phyloP scores from a whole-genome alignment of 345 rosid genomes.

The Microcos paniculata region DNA sequence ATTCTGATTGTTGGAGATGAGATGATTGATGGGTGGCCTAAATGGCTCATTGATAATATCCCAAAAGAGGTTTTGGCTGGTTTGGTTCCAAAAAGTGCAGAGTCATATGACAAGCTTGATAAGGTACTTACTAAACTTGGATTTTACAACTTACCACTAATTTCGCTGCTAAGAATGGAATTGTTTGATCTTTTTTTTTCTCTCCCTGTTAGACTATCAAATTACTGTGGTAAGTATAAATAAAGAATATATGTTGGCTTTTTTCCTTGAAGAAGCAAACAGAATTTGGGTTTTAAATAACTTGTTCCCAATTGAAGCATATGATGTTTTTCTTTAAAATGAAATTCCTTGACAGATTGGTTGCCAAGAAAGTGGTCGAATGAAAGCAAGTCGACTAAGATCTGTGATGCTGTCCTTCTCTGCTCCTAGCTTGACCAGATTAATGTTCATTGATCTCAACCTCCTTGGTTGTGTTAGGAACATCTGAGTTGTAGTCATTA shows the following conservation, averaged over 20 bases:
- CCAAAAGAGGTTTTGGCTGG: conserved; percentile 48
- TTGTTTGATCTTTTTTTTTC: not conserved
- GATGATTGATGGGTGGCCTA: conserved; percentile 60
- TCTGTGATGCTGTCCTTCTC: not conserved
- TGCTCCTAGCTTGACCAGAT: not conserved
- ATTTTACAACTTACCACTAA: not conserved
- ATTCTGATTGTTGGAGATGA: conserved; percentile 21
- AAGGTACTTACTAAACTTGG: conserved; percentile 34
- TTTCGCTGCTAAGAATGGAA: not conserved
- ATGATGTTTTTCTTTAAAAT: not conserved
- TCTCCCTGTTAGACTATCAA: not conserved
- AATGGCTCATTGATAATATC: conserved; percentile 58
- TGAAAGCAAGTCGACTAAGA: not conserved
- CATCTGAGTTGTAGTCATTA: not conserved
- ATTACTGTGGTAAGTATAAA: not conserved
- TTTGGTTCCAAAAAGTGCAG: conserved; percentile 60
- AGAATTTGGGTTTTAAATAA: not conserved
- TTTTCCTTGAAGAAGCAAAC: not conserved
- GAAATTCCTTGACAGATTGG: not conserved
- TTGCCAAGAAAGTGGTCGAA: not conserved
- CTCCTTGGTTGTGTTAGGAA: not conserved
- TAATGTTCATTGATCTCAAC: not conserved
- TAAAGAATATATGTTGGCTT: not conserved
- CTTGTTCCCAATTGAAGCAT: not conserved
- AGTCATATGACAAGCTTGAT: conserved; percentile 56